Conservation (phyloP, 1,139 yeast genomes). For the Saccharomyces hybrid region DNA sequence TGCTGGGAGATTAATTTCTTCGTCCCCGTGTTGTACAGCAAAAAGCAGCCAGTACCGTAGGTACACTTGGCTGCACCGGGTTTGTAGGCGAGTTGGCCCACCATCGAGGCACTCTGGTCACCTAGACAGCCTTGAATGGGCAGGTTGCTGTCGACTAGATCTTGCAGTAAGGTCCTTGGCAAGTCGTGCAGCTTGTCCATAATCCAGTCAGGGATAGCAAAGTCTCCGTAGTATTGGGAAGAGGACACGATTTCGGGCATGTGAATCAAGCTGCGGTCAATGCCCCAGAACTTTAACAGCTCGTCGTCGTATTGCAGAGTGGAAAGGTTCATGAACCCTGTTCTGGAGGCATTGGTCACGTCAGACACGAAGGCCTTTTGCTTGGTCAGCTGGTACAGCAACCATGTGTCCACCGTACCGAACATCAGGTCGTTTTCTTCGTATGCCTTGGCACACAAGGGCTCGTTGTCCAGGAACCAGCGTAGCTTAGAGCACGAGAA, state of each 20-base stretch:
- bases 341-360: constrained; percentile 85
- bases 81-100: constrained; percentile 81
- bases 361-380: constrained; percentile 72
- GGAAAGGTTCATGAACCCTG: constrained; percentile 80
- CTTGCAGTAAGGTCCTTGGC: constrained; percentile 14
- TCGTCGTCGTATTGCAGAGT: constrained; percentile 70
- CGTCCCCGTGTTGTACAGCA: constrained; percentile 79
- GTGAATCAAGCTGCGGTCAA: constrained; percentile 60
- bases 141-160: constrained; percentile 34
- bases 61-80: constrained; percentile 90
- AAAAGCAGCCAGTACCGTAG: constrained; percentile 95
- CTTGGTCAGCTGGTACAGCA: constrained; percentile 75
- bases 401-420: constrained; percentile 94
- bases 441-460: constrained; percentile 59
- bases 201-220: constrained; percentile 52
- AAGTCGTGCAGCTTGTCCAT: constrained; percentile 40
- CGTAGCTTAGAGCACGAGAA: constrained; percentile 85
- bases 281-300: constrained; percentile 67
- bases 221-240: constrained; percentile 71
- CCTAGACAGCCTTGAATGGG: constrained; percentile 91
- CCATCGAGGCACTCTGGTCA: constrained; percentile 89
- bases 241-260: constrained; percentile 79
- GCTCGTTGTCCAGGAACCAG: constrained; percentile 82
- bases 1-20: constrained; percentile 57
- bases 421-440: constrained; percentile 75